Percentiles rank a stretch among this genome's conserved stretches.
These are phyloP conservation scores for Pleurotus pulmonarius DNA, from an alignment of 768 basidiomycete species.

Conservation along the genomic window DNA sequence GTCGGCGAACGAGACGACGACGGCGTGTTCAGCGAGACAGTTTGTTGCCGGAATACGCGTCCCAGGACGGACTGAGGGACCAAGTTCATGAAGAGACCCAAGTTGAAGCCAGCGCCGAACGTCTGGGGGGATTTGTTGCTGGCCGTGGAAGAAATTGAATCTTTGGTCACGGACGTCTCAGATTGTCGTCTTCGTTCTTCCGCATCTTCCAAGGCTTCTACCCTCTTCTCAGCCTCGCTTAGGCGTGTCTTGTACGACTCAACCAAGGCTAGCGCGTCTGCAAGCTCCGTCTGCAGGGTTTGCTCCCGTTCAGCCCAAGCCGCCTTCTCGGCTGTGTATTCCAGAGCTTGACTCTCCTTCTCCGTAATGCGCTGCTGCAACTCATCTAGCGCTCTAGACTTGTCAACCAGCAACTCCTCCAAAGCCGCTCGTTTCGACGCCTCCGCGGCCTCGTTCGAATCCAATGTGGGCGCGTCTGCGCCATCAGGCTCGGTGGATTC, in stretches of 20 bases:
- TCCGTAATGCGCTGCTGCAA: neutral
- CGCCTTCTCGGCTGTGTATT: neutral
- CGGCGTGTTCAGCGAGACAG: neutral
- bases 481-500: neutral
- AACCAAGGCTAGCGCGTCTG: conserved; percentile 10
- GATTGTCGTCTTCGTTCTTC: neutral
- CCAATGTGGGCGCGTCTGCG: neutral
- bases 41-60: neutral
- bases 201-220: conserved; percentile 16
- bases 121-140: neutral
- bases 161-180: neutral
- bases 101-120: neutral
- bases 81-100: neutral
- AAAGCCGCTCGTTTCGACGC: neutral
- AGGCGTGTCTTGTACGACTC: conserved; percentile 15
- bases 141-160: neutral
- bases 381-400: neutral
- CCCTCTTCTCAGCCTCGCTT: conserved; percentile 18
- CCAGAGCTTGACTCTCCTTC: neutral
- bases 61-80: neutral
- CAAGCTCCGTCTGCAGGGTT: conserved; percentile 9
- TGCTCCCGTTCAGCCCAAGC: neutral
- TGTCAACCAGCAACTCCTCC: neutral
- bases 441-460: neutral
- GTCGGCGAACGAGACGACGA: neutral